phyloP scores from a whole-genome alignment of 148 eudicot genomes.

The Salicornia ramosissima region DNA sequence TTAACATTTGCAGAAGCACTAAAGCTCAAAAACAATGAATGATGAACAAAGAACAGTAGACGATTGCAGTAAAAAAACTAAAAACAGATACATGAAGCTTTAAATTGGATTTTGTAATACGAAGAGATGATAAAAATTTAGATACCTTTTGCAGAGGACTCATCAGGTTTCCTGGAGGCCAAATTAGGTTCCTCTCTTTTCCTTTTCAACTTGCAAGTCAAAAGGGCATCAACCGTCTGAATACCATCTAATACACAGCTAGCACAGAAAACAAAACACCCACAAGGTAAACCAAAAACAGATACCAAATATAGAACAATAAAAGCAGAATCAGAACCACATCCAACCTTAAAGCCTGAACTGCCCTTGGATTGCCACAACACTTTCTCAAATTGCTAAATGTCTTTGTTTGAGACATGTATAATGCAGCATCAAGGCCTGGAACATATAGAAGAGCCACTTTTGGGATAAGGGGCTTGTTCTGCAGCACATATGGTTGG shows the following conservation, averaged over 20 bases:
- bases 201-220: conserved; percentile 83
- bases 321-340: conserved; percentile 4
- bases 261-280: conserved; percentile 38
- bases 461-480: conserved; percentile 90
- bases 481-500: conserved; percentile 50
- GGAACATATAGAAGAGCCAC: conserved; percentile 90
- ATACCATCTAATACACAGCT: conserved; percentile 93
- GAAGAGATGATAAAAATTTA: neutral
- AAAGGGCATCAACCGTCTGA: conserved; percentile 88
- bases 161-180: conserved; percentile 32
- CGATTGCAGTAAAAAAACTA: neutral
- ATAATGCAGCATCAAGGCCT: conserved; percentile 86
- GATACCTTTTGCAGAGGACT: conserved; percentile 51
- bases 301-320: neutral
- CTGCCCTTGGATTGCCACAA: conserved; percentile 82
- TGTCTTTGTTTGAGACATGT: conserved; percentile 62
- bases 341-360: conserved; percentile 86
- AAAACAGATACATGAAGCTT: conserved; percentile 4
- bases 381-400: conserved; percentile 57
- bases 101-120: neutral
- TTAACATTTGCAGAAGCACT: neutral
- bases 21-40: neutral
- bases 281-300: conserved; percentile 17
- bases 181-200: conserved; percentile 59
- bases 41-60: neutral